These are phyloP conservation scores for Verticillium dahliae DNA, from an alignment of 2,329 filamentous ascomycete genomes.

Conservation along the genomic window DNA sequence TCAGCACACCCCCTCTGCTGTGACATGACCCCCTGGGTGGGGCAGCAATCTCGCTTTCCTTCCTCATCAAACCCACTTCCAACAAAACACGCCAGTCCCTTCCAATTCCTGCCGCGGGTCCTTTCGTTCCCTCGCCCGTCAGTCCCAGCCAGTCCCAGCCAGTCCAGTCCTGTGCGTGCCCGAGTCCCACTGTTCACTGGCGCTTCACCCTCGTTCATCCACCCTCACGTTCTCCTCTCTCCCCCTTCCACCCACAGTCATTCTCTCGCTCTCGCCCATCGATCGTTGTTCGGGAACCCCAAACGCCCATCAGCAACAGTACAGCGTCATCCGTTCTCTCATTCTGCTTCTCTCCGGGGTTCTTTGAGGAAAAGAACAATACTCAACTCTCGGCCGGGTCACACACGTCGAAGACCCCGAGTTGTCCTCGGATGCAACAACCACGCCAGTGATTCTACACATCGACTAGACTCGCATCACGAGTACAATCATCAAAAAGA, in stretches of 20 bases:
- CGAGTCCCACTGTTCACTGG: conserved; percentile 2
- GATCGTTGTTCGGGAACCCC: neutral
- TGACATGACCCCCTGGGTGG: conserved; percentile 4
- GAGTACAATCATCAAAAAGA: too few relatives aligned
- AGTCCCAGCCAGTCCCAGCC: conserved; percentile 15
- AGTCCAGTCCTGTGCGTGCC: neutral
- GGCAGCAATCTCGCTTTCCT: conserved; percentile 12
- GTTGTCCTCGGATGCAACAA: neutral
- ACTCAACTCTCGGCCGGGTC: neutral
- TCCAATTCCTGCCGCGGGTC: conserved; percentile 19
- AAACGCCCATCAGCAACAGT: neutral
- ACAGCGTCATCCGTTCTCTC: neutral
- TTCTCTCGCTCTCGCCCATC: conserved; percentile 7
- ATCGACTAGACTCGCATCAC: neutral
- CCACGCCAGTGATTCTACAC: neutral
- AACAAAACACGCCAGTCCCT: conserved; percentile 31
- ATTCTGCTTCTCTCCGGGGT: neutral
- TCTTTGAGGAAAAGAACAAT: neutral
- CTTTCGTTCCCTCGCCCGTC: conserved; percentile 32
- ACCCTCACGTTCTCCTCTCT: conserved; percentile 9
- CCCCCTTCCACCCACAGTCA: conserved; percentile 6
- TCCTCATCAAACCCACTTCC: conserved; percentile 25
- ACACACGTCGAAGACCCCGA: too few relatives aligned
- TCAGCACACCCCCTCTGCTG: neutral
- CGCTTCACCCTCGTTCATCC: conserved; percentile 11